Evolutionary conservation across 805 yeast species (phyloP), one percentile per base, ranked within the genome.

Genomic region (Candida glaebosa): DNA sequence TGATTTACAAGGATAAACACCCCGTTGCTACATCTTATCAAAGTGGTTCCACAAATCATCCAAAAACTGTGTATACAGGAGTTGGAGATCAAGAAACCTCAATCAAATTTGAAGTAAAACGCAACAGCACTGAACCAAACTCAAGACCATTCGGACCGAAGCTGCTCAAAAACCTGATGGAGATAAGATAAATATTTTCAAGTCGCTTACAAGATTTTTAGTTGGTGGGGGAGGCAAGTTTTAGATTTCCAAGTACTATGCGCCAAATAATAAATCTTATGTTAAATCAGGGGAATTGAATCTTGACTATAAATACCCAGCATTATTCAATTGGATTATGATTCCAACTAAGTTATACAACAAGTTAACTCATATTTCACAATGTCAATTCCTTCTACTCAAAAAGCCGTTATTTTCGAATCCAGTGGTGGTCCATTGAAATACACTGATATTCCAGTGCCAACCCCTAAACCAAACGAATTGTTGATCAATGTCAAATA

Each of bases 401-500:
- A 65, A 50, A 63, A 65, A 44, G 71, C 69, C 9, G 58, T 65
- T 40, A 51, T 65, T 41, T 65, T 65, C 38, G 70, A 65, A 46
- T 56, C 59, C 42, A 56, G 58, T 55, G 66, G 66, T 37, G 71
- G 71, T 42, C 67, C 66, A 18, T 61, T 66, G 52, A 48, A 53
- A 35, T 65, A 65, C 57, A 76, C 76, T 60, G 89, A 86, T 54
- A 78, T 86, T 48, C 84, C 90, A 40, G 91, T 87, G 43, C 95
- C 95, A 56, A 66, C 61, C 37, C 95, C 95, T 55, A 82, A 77
- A 60, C 69, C 87, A 45, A 82, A 81, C 60, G 90, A 87, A 68
- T 73, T 87, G 52, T 75, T 88, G 61, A 73, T 88, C 68, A 81
- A 88, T 64, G 81, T 88, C 65, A 81, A 80, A 69, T 87, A 82